Base-by-base conservation (phyloP, 1,284 basidiomycete species). In the Apiotrichum gracile region DNA sequence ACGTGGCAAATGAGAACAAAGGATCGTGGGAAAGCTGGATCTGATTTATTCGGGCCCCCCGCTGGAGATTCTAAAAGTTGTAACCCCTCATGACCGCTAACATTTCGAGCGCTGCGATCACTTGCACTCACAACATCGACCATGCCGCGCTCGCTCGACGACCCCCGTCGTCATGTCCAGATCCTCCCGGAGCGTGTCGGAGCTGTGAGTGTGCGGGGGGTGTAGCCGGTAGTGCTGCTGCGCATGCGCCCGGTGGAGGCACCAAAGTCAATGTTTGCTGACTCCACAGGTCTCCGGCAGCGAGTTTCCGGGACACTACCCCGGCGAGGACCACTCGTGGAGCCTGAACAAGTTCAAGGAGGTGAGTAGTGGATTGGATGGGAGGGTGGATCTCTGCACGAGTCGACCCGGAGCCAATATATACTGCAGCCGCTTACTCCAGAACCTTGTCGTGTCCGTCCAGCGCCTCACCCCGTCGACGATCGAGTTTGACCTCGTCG, bases 401-500 rank as follows among this genome's bases (percentile, higher is more conserved):
- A 7, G 8, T 31, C 29, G 29, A 7, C 29, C 13, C 29, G 29
- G n/a, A n/a, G n/a, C n/a, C n/a, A n/a, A n/a, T n/a, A n/a, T n/a
- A n/a, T 14, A 31, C 29, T 31, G 29, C 24, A 5, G 12, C 7
- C 45, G 31, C 50, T 60, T 37, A 52, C 34, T 9, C 60, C 66
- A 91, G 88, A 85, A 81, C 67, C 77, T 93, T 52, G 78, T 80
- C 62, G 82, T 92, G 9, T 80, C 83, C 45, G 80, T 94, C 29
- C 84, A 87, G 60, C 80, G 86, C 46, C 76, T 93, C 38, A 92
- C 91, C 4, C 81, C 86, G 42, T 81, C 85, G 4, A 85, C 86
- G 5, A 83, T 96, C 60, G 93, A 97, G 66, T 94, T 99, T 71
- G 94, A 99, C 76, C 78, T 98, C 26, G 83, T 97, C 53, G 94